Base-by-base conservation (phyloP, 2,329 filamentous ascomycete genomes). In the Clarireedia homoeocarpa region DNA sequence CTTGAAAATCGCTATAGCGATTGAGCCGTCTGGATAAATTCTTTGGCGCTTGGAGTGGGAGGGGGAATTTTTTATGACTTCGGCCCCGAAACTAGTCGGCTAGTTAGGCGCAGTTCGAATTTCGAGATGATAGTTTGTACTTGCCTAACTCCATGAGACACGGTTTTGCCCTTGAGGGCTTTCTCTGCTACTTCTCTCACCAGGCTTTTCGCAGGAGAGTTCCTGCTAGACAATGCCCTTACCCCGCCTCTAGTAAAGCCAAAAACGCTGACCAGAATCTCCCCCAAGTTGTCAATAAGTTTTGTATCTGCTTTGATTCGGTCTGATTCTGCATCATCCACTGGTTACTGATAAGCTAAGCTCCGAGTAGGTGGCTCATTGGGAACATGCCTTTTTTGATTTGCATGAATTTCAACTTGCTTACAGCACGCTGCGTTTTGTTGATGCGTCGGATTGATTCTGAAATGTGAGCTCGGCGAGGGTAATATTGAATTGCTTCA, bases 221-320 rank as follows among this genome's bases (percentile, higher is more conserved):
- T 17, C n/a, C 6, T 0, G 1, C n/a, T 17, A 14, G 12, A 10
- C 1, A 3, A n/a, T 17, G 15, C 4, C 10, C 2, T 9, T n/a
- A 7, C 26, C 34, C 50, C 17, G 36, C 9, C 26, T 46, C 51
- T 56, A 2, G 34, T 7, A 9, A 58, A 39, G 34, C 62, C 54
- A 44, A 55, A 45, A 27, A 63, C 27, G 17, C 47, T n/a, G 2
- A 62, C 56, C 2, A 58, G 10, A 48, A 65, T 63, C 39, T 62
- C 60, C 1, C 62, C 58, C 10, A 63, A 36, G 1, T 46, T 48
- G 10, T 40, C n/a, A 5, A 56, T 14, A 12, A 58, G 30, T 39
- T 61, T 61, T 6, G 36, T 44, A 55, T 66, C 62, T 1, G 53
- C 34, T 51, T 59, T 61, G 3, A 65, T 49, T 10, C 57, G 52